These are phyloP conservation scores for Pythium guiyangense DNA, from an alignment of 352 stramenopile species.

Conservation along the genomic window DNA sequence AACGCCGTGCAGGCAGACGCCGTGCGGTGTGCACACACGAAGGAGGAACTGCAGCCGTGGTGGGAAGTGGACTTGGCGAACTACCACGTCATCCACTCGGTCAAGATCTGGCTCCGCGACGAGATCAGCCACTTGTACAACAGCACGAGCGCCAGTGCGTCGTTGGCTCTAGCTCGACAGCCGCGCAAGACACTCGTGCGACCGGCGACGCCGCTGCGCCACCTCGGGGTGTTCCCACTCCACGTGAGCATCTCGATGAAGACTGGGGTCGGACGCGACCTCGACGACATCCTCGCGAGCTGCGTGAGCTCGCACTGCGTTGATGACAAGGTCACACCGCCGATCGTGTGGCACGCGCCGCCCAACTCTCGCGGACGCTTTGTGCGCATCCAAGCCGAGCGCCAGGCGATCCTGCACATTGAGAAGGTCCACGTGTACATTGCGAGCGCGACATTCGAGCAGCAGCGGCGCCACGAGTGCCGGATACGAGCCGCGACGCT, in stretches of 20 bases:
- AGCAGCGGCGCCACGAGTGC: conserved; percentile 17
- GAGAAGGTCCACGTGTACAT: conserved; percentile 56
- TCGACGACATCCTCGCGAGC: conserved; percentile 51
- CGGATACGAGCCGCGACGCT: conserved; percentile 16
- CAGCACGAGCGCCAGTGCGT: not conserved
- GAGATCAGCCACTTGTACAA: conserved; percentile 33
- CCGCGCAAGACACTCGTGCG: conserved; percentile 1
- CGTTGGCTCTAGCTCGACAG: not conserved
- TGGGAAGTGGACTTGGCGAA: conserved; percentile 54
- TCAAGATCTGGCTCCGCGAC: conserved; percentile 38
- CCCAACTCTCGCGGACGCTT: conserved; percentile 53
- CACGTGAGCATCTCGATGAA: conserved; percentile 66
- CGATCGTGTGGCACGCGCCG: conserved; percentile 43
- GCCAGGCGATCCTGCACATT: conserved; percentile 46
- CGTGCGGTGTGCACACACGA: conserved; percentile 30
- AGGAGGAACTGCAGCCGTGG: conserved; percentile 49
- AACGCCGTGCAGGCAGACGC: conserved; percentile 28
- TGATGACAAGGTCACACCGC: conserved; percentile 16
- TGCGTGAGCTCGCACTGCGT: conserved; percentile 39
- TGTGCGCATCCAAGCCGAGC: conserved; percentile 50
- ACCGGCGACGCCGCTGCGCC: conserved; percentile 6
- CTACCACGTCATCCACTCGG: conserved; percentile 41
- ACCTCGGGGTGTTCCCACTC: conserved; percentile 35
- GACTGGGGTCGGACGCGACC: conserved; percentile 44
- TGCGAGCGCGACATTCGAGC: conserved; percentile 14